Conservation (phyloP, 169 alveolate species). For the Eimeria brunetti region DNA sequence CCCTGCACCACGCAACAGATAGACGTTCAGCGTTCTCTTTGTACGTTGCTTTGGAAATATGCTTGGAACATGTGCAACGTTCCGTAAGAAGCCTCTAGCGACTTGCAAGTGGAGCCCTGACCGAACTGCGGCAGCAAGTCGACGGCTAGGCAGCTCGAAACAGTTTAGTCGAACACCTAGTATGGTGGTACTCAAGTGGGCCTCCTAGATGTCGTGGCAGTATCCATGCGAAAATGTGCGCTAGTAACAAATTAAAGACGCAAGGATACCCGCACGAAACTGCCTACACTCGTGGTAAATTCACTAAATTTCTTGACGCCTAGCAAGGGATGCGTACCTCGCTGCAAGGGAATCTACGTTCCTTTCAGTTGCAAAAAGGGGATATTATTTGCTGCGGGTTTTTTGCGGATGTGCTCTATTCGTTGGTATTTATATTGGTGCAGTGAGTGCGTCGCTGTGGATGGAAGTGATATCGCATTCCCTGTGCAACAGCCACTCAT, state of each 20-base stretch:
- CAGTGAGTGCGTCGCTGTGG: conserved; percentile 9
- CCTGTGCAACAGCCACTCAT: background rate
- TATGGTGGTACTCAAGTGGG: background rate
- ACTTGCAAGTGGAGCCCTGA: background rate
- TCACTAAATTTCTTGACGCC: background rate
- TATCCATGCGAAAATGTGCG: background rate
- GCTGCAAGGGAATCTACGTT: background rate
- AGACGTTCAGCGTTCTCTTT: background rate
- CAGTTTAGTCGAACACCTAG: background rate
- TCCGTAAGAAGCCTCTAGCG: background rate
- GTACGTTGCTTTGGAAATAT: background rate
- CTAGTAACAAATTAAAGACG: background rate
- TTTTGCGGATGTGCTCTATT: background rate
- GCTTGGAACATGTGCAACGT: background rate
- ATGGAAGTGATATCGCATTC: background rate
- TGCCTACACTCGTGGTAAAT: background rate
- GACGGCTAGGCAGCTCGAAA: background rate
- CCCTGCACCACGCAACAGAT: background rate
- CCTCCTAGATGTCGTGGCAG: background rate
- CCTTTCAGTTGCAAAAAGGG: background rate
- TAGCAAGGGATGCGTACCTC: background rate
- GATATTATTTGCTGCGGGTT: background rate
- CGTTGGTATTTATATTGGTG: background rate
- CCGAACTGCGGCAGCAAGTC: background rate
- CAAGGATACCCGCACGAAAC: background rate